Percentiles rank a stretch among this genome's conserved stretches.
phyloP scores from a whole-genome alignment of 1,284 basidiomycete genomes.

The Ustilago curta region DNA sequence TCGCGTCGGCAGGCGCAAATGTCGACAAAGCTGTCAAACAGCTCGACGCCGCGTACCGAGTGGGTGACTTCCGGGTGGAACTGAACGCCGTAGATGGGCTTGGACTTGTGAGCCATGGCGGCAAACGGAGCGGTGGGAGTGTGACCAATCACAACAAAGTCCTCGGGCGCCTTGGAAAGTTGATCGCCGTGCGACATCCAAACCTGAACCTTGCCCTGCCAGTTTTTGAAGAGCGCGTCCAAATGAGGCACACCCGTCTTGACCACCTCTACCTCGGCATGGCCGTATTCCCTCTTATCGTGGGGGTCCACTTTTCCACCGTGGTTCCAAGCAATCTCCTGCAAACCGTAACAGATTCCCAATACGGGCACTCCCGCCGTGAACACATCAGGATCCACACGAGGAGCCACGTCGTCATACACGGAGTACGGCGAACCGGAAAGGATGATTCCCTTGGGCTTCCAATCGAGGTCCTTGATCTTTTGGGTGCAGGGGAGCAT shows the following conservation, averaged over 20 bases:
- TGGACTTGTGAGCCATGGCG: slow-evolving; percentile 89
- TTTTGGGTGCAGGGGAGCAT: slow-evolving; percentile 96
- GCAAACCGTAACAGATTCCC: slow-evolving; percentile 98
- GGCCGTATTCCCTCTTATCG: slow-evolving; percentile 94
- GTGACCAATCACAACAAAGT: slow-evolving; percentile 88
- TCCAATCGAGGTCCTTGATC: slow-evolving; percentile 89
- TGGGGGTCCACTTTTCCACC: slow-evolving; percentile 89
- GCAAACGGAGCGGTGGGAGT: slow-evolving; percentile 92
- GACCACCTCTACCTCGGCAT: slow-evolving; percentile 82
- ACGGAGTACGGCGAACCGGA: slow-evolving; percentile 99
- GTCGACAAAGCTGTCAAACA: slow-evolving; percentile 86
- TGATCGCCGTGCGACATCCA: slow-evolving; percentile 99
- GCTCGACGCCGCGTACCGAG: slow-evolving; percentile 87
- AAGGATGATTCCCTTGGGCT: slow-evolving; percentile 96
- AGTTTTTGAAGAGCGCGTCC: slow-evolving; percentile 83
- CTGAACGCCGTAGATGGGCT: slow-evolving; percentile 94
- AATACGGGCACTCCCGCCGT: slow-evolving; percentile 89
- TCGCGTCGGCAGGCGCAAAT: slow-evolving; percentile 85
- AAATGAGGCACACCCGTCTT: slow-evolving; percentile 75
- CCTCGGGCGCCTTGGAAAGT: slow-evolving; percentile 81
- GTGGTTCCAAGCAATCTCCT: slow-evolving; percentile 94
- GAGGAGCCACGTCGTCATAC: slow-evolving; percentile 91
- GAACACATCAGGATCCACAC: slow-evolving; percentile 96
- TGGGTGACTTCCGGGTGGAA: slow-evolving; percentile 99
- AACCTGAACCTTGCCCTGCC: slow-evolving; percentile 85